Evolutionary conservation across 2,329 filamentous ascomycete genomes (phyloP), one percentile per base, ranked within the genome.

Genomic region (Trichoderma koningii): DNA sequence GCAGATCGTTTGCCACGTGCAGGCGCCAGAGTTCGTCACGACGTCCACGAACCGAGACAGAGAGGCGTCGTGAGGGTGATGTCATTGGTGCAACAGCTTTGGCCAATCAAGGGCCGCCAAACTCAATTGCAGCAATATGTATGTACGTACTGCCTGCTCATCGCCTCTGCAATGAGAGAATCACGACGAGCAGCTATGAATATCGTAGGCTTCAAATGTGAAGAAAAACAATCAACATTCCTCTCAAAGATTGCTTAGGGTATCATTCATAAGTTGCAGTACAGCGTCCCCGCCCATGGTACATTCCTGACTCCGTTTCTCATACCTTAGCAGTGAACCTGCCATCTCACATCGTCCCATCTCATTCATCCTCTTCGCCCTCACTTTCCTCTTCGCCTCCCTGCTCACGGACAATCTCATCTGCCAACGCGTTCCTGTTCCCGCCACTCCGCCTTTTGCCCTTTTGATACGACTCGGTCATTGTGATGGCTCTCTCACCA

Each of bases 401-500:
- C 62, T 73, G 68, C 19, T 75, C 68, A 9, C 69, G 72, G 51
- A 77, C 72, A 10, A 76, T 67, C 9, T 77, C 75, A 50, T 77
- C 75, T 2, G 74, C 75, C 62, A 76, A 65, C n/a, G 72, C 73
- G 57, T 70, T 77, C 60, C 69, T 73, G 69, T 66, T 73, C 70
- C 64, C 76, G 69, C 65, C 72, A 67, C 60, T 73, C 71, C 76
- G 74, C 52, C 77, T 77, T 45, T 76, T 73, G 2, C 79, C 79
- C 55, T 77, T 75, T 68, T 81, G 79, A 65, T 81, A 85, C 7
- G 81, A 79, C 42, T 82, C 79, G 7, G 83, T 83, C 67, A 78
- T 79, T 2, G 84, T 87, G 34, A 87, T 79, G 0, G 85, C 84
- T 64, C 79, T 78, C 74, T 87, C 84, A 2, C 86, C 86, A 1